phyloP scores from a whole-genome alignment of 2,329 filamentous ascomycete species.

The Aspergillus unguis region DNA sequence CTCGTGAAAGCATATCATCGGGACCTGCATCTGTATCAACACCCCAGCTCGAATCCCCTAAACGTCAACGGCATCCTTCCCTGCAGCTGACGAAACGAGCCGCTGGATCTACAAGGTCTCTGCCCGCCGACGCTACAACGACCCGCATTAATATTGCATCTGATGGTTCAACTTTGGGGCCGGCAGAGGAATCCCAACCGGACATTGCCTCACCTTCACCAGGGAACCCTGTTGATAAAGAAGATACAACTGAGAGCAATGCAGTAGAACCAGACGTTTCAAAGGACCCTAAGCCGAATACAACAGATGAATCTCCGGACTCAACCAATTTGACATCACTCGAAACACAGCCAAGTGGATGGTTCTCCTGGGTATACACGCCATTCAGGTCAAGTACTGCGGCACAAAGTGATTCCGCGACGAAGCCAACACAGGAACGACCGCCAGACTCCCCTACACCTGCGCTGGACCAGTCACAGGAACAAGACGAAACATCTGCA shows the following conservation, averaged over 20 bases:
- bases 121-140: conserved; percentile 45
- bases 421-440: conserved; percentile 11
- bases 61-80: conserved; percentile 32
- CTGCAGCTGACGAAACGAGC: conserved; percentile 44
- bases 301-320: conserved; percentile 8
- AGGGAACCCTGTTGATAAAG: conserved; percentile 18
- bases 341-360: conserved; percentile 27
- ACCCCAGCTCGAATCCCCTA: conserved; percentile 25
- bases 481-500: conserved; percentile 12
- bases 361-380: conserved; percentile 40
- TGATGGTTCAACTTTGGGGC: conserved; percentile 35
- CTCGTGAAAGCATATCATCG: conserved; percentile 48
- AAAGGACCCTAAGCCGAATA: conserved; percentile 18
- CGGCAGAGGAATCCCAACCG: conserved; percentile 22
- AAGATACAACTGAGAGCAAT: conserved; percentile 14
- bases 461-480: conserved; percentile 11
- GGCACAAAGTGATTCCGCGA: conserved; percentile 10
- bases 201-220: conserved; percentile 12
- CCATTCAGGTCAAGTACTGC: conserved; percentile 16
- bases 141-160: conserved; percentile 47
- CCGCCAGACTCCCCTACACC: neutral
- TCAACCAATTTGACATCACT: conserved; percentile 10
- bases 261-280: conserved; percentile 17
- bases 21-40: conserved; percentile 34
- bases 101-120: conserved; percentile 41